Evolutionary conservation across 2,329 filamentous ascomycete species (phyloP).

Genomic region (Helminthosporium solani): DNA sequence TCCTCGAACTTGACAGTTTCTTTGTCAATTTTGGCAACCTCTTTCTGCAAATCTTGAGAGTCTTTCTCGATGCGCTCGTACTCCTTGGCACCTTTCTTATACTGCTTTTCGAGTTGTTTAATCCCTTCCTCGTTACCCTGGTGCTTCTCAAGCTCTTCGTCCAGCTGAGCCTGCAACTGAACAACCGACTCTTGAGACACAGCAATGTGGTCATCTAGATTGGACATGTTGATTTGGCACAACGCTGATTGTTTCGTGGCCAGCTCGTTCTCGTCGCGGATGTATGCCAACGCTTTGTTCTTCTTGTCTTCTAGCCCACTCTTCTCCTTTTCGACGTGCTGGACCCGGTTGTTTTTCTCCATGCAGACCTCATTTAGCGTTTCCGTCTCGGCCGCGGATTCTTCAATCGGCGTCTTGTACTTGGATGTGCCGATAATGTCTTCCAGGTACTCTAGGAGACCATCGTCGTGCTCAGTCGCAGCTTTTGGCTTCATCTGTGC

Average conservation of each 20-base stretch:
- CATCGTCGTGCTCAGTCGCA: constrained; percentile 91
- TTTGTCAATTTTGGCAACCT: constrained; percentile 91
- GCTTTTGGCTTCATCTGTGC: constrained; percentile 99
- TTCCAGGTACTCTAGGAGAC: constrained; percentile 92
- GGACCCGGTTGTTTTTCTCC: constrained; percentile 92
- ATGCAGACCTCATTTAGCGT: constrained; percentile 89
- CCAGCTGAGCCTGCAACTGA: constrained; percentile 86
- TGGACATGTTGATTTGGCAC: constrained; percentile 87
- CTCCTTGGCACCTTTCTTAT: constrained; percentile 78
- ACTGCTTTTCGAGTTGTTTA: constrained; percentile 82
- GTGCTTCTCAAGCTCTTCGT: constrained; percentile 87
- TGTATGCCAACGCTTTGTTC: constrained; percentile 84
- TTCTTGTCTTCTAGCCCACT: constrained; percentile 93
- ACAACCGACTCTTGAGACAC: constrained; percentile 86
- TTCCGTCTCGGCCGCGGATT: constrained; percentile 86
- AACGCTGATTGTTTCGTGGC: constrained; percentile 84
- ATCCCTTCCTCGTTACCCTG: constrained; percentile 87
- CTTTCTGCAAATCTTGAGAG: constrained; percentile 75
- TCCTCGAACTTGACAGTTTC: constrained; percentile 97
- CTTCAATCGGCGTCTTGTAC: constrained; percentile 96
- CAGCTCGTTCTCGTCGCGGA: constrained; percentile 91
- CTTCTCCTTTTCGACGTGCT: constrained; percentile 98
- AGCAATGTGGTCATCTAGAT: constrained; percentile 83
- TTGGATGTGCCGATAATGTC: constrained; percentile 99
- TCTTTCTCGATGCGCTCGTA: constrained; percentile 81